These are phyloP conservation scores for Reticulascus tulasneorum DNA, from an alignment of 2,329 filamentous ascomycete genomes.

Conservation along the genomic window DNA sequence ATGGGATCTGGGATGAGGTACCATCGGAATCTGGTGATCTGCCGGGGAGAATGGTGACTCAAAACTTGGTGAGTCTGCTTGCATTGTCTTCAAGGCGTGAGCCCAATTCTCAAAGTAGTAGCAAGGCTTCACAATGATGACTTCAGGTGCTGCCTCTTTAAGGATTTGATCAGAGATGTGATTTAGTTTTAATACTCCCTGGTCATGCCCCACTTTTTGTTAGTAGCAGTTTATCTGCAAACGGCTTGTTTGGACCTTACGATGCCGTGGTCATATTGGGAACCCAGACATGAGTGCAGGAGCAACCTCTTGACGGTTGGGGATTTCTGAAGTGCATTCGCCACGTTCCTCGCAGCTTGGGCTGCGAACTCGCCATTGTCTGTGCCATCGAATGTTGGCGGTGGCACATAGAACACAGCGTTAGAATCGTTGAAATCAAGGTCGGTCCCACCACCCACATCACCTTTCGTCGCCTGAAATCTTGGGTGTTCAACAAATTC, in stretches of 20 bases:
- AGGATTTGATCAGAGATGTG: conserved; percentile 19
- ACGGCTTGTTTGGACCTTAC: conserved; percentile 14
- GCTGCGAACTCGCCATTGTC: conserved; percentile 20
- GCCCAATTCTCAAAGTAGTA: conserved; percentile 18
- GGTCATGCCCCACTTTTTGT: too few species aligned
- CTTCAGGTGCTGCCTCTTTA: conserved; percentile 15
- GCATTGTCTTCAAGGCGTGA: conserved; percentile 8
- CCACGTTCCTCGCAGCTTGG: conserved; percentile 19
- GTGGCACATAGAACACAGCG: conserved; percentile 29
- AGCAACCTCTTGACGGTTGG: conserved; percentile 18
- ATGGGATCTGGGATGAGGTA: conserved; percentile 8
- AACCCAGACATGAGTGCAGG: conserved; percentile 23
- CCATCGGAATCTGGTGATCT: conserved; percentile 28
- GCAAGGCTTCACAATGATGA: conserved; percentile 17
- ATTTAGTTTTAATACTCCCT: conserved; percentile 24
- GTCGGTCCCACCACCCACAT: conserved; percentile 19
- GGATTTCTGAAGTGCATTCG: conserved; percentile 15
- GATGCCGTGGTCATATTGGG: conserved; percentile 24
- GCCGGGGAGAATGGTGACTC: conserved; percentile 22
- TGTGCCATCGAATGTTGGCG: conserved; percentile 21
- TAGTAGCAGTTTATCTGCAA: fast-evolving
- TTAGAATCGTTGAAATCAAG: conserved; percentile 25
- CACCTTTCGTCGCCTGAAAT: conserved; percentile 26
- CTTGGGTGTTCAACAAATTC: conserved; percentile 22
- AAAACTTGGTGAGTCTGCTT: conserved; percentile 19